Base-by-base conservation (phyloP, 2,329 filamentous ascomycete species). In the Diaporthe capsici region DNA sequence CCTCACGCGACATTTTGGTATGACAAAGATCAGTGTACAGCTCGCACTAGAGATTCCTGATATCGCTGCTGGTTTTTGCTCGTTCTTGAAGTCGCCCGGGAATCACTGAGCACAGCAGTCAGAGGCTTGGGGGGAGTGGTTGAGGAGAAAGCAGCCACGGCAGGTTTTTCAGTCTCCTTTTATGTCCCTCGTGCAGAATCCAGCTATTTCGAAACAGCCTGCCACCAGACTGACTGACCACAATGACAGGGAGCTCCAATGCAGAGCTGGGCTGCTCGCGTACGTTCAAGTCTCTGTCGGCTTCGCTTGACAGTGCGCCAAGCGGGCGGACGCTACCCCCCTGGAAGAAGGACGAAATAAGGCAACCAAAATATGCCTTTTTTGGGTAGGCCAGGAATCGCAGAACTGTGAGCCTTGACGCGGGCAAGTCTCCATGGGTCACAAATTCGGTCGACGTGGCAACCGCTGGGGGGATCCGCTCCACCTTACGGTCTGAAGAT, bases 301-400 rank as follows among this genome's bases (percentile, higher is more conserved):
- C 42, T 22, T 37, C 6, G 61, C 17, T 67, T 34, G 61, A 31
- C 28, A 34, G 61, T 22, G 22, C 15, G 47, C 65, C 65, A 51
- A 68, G 61, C 10, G 31, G 9, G 17, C 28, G 13, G 47, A 25
- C 22, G 6, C n/a, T 25, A 55, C 65, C 49, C 34, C 49, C 49
- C 49, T 70, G 49, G 9, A 57, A 55, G 47, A 70, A 55, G 31
- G 8, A 55, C 49, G 49, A 70, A 37, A n/a, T 13, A 58, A 70
- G 65, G 65, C 65, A 70, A 55, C 65, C 65, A 53, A 34, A 49
- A 39, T 25, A 31, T 37, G 20, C 31, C 28, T 28, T 37, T 10
- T 15, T 51, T 51, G 12, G 12, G 63, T 22, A 53, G 8, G 13
- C 28, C 39, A 12, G 31, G 34, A 15, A 42, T 13, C n/a, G 28